A percentile compares a stretch with the other conserved stretches of the same genome.
Conservation (phyloP, 2,329 filamentous ascomycete species). For the Colletotrichum sp. region DNA sequence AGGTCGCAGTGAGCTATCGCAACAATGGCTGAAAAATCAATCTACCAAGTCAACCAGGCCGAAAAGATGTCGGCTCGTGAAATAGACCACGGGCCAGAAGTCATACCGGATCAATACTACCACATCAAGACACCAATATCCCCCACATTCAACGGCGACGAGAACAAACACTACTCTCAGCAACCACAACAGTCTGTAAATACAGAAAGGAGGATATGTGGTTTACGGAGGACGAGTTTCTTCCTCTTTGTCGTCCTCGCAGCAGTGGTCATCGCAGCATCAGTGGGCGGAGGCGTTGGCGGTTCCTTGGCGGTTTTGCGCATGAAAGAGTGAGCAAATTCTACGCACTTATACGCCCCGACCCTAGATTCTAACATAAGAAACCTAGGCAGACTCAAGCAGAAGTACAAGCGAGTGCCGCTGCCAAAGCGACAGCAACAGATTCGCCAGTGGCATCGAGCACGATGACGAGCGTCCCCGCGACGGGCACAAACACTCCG, state of each 20-base stretch:
- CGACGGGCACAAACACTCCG: not conserved
- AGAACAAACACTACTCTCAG: not conserved
- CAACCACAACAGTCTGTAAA: not conserved
- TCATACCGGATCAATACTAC: not conserved
- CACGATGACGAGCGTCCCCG: not conserved
- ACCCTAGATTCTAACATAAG: not conserved
- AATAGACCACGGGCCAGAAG: not conserved
- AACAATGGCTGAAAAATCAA: not conserved
- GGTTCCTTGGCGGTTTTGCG: not conserved
- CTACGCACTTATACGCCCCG: not conserved
- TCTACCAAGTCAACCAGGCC: not conserved
- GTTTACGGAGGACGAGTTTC: conserved; percentile 1
- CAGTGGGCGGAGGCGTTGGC: conserved; percentile 12
- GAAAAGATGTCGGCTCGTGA: not conserved
- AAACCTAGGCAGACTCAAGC: not conserved
- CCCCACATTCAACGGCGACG: not conserved
- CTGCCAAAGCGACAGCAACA: not conserved
- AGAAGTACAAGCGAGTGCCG: not conserved
- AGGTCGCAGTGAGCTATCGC: not conserved
- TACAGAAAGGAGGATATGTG: not conserved
- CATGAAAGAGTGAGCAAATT: not conserved
- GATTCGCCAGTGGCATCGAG: not conserved
- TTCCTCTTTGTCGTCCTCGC: not conserved
- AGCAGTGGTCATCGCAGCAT: not conserved
- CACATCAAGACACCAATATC: not conserved